phyloP scores from a whole-genome alignment of 306 rosid genomes.

The Sicyos edulis region DNA sequence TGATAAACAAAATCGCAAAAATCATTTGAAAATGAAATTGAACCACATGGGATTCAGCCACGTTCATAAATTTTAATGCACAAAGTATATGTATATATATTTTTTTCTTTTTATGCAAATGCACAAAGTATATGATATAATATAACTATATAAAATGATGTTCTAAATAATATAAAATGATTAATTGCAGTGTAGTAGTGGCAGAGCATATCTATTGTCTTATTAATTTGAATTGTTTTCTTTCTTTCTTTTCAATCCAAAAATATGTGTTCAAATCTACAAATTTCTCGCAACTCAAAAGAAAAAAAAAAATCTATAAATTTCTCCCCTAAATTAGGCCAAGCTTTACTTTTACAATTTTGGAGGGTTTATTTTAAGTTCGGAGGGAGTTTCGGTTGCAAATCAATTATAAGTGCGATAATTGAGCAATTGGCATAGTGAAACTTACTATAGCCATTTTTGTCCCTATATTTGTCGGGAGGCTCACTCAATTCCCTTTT shows the following conservation, averaged over 20 bases:
- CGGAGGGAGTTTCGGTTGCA: neutral
- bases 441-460: neutral
- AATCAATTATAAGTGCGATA: neutral
- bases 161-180: too few species aligned
- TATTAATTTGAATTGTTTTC: too few species aligned
- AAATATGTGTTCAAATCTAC: too few species aligned
- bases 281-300: too few species aligned
- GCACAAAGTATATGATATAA: too few species aligned
- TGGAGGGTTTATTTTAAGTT: neutral
- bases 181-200: constrained; percentile 8
- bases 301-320: too few species aligned
- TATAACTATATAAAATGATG: neutral
- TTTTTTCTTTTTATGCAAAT: too few species aligned
- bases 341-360: neutral
- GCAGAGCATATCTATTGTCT: constrained; percentile 7
- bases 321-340: constrained; percentile 1
- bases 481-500: neutral
- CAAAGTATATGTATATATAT: too few species aligned
- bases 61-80: neutral
- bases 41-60: neutral
- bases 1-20: too few species aligned
- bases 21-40: neutral
- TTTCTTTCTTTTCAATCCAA: too few species aligned
- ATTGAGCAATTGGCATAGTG: constrained; percentile 7
- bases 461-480: neutral